Evolutionary conservation across 768 basidiomycete species (phyloP), one percentile per base, ranked within the genome.

Genomic region (Pleurotus cornucopiae): DNA sequence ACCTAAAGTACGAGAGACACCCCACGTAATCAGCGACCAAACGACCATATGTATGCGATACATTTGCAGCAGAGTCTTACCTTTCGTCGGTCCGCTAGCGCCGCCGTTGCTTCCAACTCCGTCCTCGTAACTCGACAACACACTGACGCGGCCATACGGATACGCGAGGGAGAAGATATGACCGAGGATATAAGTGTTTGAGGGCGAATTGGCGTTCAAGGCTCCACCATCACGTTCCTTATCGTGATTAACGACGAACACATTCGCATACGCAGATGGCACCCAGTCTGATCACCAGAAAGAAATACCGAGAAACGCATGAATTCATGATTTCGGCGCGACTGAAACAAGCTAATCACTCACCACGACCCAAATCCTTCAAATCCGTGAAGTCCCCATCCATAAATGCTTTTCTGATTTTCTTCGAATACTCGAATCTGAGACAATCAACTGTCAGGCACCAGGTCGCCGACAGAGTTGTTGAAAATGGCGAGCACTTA

Each of bases 161-260:
- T 80, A 73, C 2, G 80, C 77, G 30, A 81, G 69, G 0, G 77
- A 77, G 63, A 77, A 80, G 34, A 81, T 70, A 26, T 64, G 70
- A 0, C 77, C 77, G 16, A 73, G 68, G 5, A 66, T 66, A 60
- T 81, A 81, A 3, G 72, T 69, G 63, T 81, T 80, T 9, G 70
- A 71, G 3, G 76, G 66, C 1, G 77, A 78, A 56, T 74, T 72
- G 37, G 66, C 67, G 57, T 73, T 77, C 3, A 80, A 69, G 1
- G 78, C 75, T 26, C 46, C 67, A 62, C 30, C 80, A 65, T 21
- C 6, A 13, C 49, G 49, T 64, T 81, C 80, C 5, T 78, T 81
- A 58, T 81, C 80, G 52, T 81, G 80, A 58, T 81, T 78, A 0
- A 72, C 65, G 5, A 81, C 78, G 57, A 80, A 80, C 7, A 74